These are phyloP conservation scores for Pseudopithomyces chartarum DNA, from an alignment of 2,329 filamentous ascomycete species.

Conservation along the genomic window DNA sequence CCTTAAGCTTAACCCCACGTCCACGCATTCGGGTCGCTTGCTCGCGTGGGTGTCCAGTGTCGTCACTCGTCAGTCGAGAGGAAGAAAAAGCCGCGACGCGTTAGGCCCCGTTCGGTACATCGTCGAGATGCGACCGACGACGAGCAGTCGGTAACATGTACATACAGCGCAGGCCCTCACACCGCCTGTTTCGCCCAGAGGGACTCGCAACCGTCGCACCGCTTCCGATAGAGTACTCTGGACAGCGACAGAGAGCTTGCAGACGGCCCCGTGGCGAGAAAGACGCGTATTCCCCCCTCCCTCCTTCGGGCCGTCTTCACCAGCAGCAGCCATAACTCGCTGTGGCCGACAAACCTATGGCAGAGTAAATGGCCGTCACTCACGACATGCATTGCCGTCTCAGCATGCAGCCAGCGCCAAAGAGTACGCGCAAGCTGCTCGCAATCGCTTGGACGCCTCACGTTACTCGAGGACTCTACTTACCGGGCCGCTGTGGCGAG, in stretches of 20 bases:
- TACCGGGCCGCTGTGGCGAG: constrained; percentile 18
- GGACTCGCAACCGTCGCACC: not conserved
- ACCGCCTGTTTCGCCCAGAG: constrained; percentile 8
- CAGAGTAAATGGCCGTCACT: not conserved
- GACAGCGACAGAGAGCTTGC: too few relatives aligned
- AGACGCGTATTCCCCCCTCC: not conserved
- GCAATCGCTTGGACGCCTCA: not conserved
- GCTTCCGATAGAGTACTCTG: not conserved
- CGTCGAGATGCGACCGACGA: not conserved
- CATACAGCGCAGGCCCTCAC: constrained; percentile 8
- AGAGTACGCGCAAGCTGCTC: not conserved
- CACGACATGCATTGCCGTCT: not conserved
- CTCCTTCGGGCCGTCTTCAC: too few relatives aligned
- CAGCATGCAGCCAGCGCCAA: not conserved
- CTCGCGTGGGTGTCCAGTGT: constrained; percentile 3
- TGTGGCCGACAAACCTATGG: not conserved
- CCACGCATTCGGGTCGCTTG: constrained; percentile 3
- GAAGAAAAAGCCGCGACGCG: not conserved
- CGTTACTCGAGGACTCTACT: not conserved
- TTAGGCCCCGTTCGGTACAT: not conserved
- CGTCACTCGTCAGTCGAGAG: not conserved
- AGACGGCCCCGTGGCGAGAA: not conserved
- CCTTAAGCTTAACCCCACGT: constrained; percentile 8
- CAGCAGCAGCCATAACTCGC: not conserved
- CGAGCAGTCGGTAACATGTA: too few relatives aligned